Conservation (phyloP, 805 yeast species). For the Candida palmyrensis region DNA sequence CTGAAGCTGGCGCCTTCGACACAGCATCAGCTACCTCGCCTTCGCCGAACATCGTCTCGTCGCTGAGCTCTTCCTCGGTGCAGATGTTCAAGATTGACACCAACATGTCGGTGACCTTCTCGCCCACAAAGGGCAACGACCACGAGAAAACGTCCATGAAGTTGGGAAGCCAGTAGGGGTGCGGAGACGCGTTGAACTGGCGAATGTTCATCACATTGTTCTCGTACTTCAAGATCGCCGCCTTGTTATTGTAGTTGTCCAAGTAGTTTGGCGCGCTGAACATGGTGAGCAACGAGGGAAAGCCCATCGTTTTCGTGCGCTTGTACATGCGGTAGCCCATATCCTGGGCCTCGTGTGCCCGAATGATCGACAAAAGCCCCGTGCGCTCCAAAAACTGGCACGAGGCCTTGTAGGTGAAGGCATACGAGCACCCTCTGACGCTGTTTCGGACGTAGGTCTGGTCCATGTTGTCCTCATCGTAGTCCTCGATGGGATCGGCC, state of each 20-base stretch:
- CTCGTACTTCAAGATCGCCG: conserved; percentile 90
- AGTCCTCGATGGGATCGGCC: conserved; percentile 94
- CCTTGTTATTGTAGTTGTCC: conserved; percentile 90
- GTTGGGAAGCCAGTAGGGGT: conserved; percentile 95
- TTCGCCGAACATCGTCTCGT: conserved; percentile 44
- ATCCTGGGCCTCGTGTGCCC: conserved; percentile 98
- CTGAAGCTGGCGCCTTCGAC: conserved; percentile 5
- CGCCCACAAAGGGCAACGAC: conserved; percentile 97
- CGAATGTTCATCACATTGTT: conserved; percentile 91
- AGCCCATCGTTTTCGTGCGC: conserved; percentile 75
- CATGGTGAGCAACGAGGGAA: conserved; percentile 85
- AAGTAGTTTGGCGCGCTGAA: conserved; percentile 95
- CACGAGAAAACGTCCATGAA: conserved; percentile 97
- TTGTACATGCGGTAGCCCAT: conserved; percentile 95
- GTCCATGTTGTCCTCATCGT: conserved; percentile 52
- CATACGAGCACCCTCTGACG: conserved; percentile 89
- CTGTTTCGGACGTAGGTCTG: conserved; percentile 59
- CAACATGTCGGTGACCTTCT: conserved; percentile 90
- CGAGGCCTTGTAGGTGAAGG: conserved; percentile 78
- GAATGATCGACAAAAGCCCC: conserved; percentile 73
- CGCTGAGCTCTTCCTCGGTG: conserved; percentile 89
- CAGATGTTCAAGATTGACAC: conserved; percentile 87
- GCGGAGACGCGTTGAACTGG: conserved; percentile 88
- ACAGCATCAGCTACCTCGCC: conserved; percentile 1
- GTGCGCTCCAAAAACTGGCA: conserved; percentile 75